Base-by-base conservation (phyloP, 495 filamentous ascomycete species). In the Penicillium chermesinum region DNA sequence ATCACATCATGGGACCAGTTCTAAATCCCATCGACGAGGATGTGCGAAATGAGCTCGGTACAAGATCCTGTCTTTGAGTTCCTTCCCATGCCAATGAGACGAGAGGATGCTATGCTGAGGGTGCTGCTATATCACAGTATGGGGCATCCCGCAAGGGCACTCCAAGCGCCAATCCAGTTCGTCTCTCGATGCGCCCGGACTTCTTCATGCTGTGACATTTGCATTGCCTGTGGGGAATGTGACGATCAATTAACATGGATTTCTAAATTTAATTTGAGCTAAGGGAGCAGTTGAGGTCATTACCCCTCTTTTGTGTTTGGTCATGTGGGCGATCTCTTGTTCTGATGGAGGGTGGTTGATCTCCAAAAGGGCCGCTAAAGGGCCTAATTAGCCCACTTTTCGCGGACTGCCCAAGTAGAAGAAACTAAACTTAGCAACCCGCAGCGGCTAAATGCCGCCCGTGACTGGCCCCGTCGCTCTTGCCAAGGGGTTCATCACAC, bases 391-490 rank as follows among this genome's bases (percentile, higher is more conserved):
- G 10, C 32, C 51, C 17, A 21, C 38, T 33, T 22, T 38, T n/a
- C n/a, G n/a, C n/a, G n/a, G n/a, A n/a, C n/a, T n/a, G n/a, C n/a
- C n/a, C n/a, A n/a, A n/a, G n/a, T 34, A 32, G 30, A 15, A 18
- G 25, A 30, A 33, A 45, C 64, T 69, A 67, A 65, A 62, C 48
- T 61, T 67, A 64, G 61, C 47, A 48, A n/a, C 39, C 38, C 50
- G 41, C 55, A 55, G 66, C 66, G 66, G 59, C 57, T 64, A 58
- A 33, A 57, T 32, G 40, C 38, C n/a, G 21, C 40, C 55, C 49
- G 55, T 63, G 52, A 67, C 39, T 54, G 50, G 50, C 39, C 14
- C 5, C 40, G 27, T 44, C 50, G 41, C 37, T 34, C 20, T 38
- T 41, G 50, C 42, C 32, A 40, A n/a, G n/a, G 33, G 38, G 36